Conservation (phyloP, 129 eudicot species). For the Flaveria sonorensis region DNA sequence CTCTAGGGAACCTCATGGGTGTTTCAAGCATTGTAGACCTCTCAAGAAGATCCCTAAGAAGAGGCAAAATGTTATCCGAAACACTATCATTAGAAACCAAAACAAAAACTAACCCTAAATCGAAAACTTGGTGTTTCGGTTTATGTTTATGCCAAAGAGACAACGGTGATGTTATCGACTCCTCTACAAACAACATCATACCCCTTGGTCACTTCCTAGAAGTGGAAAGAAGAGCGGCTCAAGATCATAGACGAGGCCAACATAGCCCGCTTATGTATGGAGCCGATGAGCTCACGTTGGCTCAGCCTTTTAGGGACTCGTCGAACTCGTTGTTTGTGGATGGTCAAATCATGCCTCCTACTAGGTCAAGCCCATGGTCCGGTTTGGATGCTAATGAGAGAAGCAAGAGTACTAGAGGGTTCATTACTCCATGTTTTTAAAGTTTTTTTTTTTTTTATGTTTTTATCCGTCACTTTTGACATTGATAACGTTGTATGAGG, state of each 20-base stretch:
- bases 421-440: conserved; percentile 41
- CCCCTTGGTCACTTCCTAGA: conserved; percentile 75
- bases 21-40: conserved; percentile 58
- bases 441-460: conserved; percentile 3
- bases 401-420: conserved; percentile 22
- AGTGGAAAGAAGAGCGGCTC: conserved; percentile 67
- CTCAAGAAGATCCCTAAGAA: conserved; percentile 61
- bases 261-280: conserved; percentile 45
- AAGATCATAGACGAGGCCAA: conserved; percentile 41
- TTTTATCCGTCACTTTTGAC: not conserved
- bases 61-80: conserved; percentile 47
- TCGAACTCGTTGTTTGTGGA: conserved; percentile 54
- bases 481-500: not conserved
- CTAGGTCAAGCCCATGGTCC: conserved; percentile 35
- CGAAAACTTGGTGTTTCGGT: conserved; percentile 58
- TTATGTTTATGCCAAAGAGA: conserved; percentile 61
- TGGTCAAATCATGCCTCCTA: conserved; percentile 64
- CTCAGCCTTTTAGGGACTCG: conserved; percentile 42
- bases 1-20: conserved; percentile 74
- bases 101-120: conserved; percentile 36
- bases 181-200: conserved; percentile 42
- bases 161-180: conserved; percentile 44
- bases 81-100: conserved; percentile 34
- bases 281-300: conserved; percentile 56
- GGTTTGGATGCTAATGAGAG: conserved; percentile 31